phyloP scores from a whole-genome alignment of 176 grass and related monocot genomes.

The Pontederia crassipes region DNA sequence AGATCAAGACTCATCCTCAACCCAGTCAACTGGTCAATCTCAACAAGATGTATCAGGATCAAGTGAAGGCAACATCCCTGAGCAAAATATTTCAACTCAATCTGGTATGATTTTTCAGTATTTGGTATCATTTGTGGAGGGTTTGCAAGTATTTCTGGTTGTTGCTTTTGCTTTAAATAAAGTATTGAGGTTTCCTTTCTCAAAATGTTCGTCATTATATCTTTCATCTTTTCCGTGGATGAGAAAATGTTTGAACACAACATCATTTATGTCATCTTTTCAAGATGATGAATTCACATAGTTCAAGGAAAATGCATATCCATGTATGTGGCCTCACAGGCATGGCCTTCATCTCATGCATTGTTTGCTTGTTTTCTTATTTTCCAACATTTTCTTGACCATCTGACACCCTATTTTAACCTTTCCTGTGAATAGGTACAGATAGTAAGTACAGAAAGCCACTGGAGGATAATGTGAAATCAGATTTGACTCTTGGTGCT shows the following conservation, averaged over 20 bases:
- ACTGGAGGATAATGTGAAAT: slow-evolving; percentile 12
- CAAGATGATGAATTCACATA: no score
- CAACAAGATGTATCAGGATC: slow-evolving; percentile 57
- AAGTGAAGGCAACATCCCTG: slow-evolving; percentile 51
- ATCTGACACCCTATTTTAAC: not conserved
- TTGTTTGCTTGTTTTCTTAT: not conserved
- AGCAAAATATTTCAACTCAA: slow-evolving; percentile 34
- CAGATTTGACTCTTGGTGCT: slow-evolving; percentile 28
- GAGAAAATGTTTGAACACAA: no score
- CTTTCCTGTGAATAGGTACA: slow-evolving; percentile 26
- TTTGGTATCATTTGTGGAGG: not conserved
- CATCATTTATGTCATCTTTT: no score
- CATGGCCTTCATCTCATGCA: not conserved
- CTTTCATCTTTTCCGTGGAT: no score
- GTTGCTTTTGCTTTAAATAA: not conserved
- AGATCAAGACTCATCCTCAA: slow-evolving; percentile 35
- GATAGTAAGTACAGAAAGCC: slow-evolving; percentile 27
- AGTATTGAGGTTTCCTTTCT: no score
- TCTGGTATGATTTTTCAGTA: slow-evolving; percentile 41
- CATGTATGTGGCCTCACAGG: no score
- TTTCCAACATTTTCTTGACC: not conserved
- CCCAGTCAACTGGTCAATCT: slow-evolving; percentile 35
- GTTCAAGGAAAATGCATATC: no score
- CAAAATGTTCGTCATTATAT: no score
- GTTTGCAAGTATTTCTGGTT: slow-evolving; percentile 4